Percentiles rank a stretch among this genome's conserved stretches.
Conservation (phyloP, 2,329 filamentous ascomycete species). For the Plectosphaerella plurivora region DNA sequence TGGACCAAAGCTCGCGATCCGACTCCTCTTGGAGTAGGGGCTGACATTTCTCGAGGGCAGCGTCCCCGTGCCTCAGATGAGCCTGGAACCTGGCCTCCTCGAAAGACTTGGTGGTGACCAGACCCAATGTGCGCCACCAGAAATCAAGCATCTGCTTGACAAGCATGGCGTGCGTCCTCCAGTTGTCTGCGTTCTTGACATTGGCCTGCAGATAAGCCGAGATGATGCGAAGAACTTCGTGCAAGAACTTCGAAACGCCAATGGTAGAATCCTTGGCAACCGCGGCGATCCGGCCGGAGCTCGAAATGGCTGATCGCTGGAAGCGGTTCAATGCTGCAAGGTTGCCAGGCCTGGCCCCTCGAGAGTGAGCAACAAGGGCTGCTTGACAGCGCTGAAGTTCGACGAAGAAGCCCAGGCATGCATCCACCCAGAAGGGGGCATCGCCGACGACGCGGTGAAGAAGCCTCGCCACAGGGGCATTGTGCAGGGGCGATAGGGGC, state of each 20-base stretch:
- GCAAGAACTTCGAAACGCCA: constrained; percentile 46
- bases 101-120: constrained; percentile 42
- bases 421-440: constrained; percentile 43
- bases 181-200: constrained; percentile 18
- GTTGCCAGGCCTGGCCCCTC: constrained; percentile 38
- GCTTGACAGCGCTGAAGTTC: constrained; percentile 37
- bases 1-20: constrained; percentile 30
- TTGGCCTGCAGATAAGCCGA: constrained; percentile 36
- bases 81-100: constrained; percentile 63
- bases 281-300: constrained; percentile 46
- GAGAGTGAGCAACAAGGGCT: constrained; percentile 34
- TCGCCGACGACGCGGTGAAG: constrained; percentile 25
- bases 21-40: constrained; percentile 17
- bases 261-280: constrained; percentile 59
- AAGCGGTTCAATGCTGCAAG: constrained; percentile 54
- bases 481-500: constrained; percentile 57
- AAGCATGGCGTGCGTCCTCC: constrained; percentile 26
- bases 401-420: constrained; percentile 45
- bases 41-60: constrained; percentile 30
- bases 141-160: constrained; percentile 43
- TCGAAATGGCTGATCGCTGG: constrained; percentile 53
- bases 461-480: constrained; percentile 46
- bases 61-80: constrained; percentile 47
- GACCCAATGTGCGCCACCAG: constrained; percentile 47
- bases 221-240: constrained; percentile 33